Percentiles rank a stretch among this genome's conserved stretches.
Evolutionary conservation across 2,329 filamentous ascomycete species (phyloP).

Genomic region (Ascochyta rabiei): DNA sequence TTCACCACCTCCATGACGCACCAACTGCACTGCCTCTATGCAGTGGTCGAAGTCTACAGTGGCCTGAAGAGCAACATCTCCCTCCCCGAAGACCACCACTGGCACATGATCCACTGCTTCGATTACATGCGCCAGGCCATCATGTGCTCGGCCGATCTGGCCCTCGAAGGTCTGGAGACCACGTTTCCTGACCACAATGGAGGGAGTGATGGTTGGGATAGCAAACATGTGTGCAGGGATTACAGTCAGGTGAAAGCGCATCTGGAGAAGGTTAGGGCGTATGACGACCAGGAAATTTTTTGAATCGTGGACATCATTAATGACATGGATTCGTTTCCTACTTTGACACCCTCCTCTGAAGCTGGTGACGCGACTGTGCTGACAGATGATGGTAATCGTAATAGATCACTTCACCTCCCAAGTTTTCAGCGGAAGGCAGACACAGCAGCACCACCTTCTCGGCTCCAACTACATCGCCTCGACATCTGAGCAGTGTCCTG

Average conservation of each 20-base stretch:
- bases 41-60: conserved; percentile 41
- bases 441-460: too few relatives aligned
- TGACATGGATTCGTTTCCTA: too few relatives aligned
- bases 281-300: conserved; percentile 44
- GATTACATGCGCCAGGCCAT: conserved; percentile 47
- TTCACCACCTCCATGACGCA: conserved; percentile 46
- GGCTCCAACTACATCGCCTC: too few relatives aligned
- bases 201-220: conserved; percentile 45
- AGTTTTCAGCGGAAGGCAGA: too few relatives aligned
- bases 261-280: conserved; percentile 39
- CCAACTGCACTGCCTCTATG: conserved; percentile 44
- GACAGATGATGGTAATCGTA: too few relatives aligned
- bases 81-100: conserved; percentile 44
- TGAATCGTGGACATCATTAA: not conserved
- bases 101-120: conserved; percentile 48
- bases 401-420: too few relatives aligned
- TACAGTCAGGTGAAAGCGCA: conserved; percentile 21
- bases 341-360: too few relatives aligned
- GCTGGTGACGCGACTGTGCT: too few relatives aligned
- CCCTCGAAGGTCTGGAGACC: conserved; percentile 41
- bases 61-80: conserved; percentile 32
- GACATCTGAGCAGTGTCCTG: too few relatives aligned
- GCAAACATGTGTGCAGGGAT: conserved; percentile 40
- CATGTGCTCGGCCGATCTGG: conserved; percentile 41
- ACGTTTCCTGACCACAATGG: conserved; percentile 46